Base-by-base conservation (phyloP, 495 filamentous ascomycete genomes). In the Talaromyces thailandensis region DNA sequence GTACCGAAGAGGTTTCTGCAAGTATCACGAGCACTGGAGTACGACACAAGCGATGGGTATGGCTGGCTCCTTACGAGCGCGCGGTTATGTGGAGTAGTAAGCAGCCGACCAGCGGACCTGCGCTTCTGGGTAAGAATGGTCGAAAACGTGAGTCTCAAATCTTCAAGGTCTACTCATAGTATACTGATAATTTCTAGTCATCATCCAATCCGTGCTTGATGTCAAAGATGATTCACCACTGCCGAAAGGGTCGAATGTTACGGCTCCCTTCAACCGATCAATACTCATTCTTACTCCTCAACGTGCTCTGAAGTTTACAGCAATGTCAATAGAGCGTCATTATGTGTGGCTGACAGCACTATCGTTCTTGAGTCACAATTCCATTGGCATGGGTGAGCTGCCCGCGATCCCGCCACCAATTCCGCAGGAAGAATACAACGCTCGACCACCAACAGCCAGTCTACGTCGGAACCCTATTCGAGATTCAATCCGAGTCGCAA, bases 11-110 rank as follows among this genome's bases (percentile, higher is more conserved):
- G 67, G 76, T 81, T 48, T 79, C 82, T 2, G 81, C 78, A 62
- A 81, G 71, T 72, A 77, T 83, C 64, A 81, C 79, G 14, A 76
- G 75, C 68, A 82, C 78, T 63, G 84, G 85, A 29, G 78, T 82
- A n/a, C 73, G 95, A 43, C 94, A 98, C 66, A 97, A 94, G 75
- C 83, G 94, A 75, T 98, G 94, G 94, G 95, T 98, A 16, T 98
- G 94, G 94, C 82, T 98, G 32, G 93, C 92, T 12, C 94, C 94
- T 16, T 97, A 97, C 69, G 94, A 98, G 74, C 83, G 92, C 43
- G 86, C 92, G 9, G 92, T 98, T 56, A 91, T 98, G 76, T 98
- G 94, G 94, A 96, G 93, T 73, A 96, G 88, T 82, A 96, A 96
- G 80, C 95, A 98, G 74, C 94, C 94, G 23, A 90, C 87, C 23